phyloP scores from a whole-genome alignment of 495 filamentous ascomycete species.

The Annulohypoxylon bovei region DNA sequence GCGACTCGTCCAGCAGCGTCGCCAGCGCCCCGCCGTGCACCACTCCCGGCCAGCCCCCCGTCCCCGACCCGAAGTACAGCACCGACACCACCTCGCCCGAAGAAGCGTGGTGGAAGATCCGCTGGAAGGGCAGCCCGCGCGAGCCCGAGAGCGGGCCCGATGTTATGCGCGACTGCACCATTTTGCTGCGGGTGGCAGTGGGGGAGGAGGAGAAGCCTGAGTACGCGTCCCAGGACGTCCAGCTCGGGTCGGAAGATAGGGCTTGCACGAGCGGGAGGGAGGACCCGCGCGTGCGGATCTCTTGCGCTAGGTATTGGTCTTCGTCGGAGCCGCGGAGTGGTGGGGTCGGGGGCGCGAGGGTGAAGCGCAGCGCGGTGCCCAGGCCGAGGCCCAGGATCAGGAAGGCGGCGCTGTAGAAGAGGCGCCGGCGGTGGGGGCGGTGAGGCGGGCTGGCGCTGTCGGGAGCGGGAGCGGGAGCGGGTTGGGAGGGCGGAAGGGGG shows the following conservation, averaged over 20 bases:
- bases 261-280: conserved; percentile 63
- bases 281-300: conserved; percentile 49
- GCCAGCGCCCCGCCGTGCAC: conserved; percentile 80
- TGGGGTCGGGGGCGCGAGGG: conserved; percentile 51
- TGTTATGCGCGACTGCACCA: conserved; percentile 50
- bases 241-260: conserved; percentile 63
- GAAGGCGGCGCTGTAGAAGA: conserved; percentile 48
- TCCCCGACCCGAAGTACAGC: conserved; percentile 69
- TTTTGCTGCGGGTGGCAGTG: neutral
- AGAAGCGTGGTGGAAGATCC: conserved; percentile 54
- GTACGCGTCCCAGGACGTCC: conserved; percentile 67
- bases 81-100: conserved; percentile 60
- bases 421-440: conserved; percentile 15
- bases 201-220: conserved; percentile 47
- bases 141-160: conserved; percentile 56
- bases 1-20: conserved; percentile 75
- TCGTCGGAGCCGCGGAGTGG: conserved; percentile 45
- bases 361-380: conserved; percentile 46
- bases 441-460: neutral
- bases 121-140: conserved; percentile 60
- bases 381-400: conserved; percentile 50
- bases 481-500: neutral
- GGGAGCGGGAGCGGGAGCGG: neutral
- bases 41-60: conserved; percentile 78
- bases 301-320: conserved; percentile 46